phyloP scores from a whole-genome alignment of 805 yeast species.

The Kodamaea neixiangensis region DNA sequence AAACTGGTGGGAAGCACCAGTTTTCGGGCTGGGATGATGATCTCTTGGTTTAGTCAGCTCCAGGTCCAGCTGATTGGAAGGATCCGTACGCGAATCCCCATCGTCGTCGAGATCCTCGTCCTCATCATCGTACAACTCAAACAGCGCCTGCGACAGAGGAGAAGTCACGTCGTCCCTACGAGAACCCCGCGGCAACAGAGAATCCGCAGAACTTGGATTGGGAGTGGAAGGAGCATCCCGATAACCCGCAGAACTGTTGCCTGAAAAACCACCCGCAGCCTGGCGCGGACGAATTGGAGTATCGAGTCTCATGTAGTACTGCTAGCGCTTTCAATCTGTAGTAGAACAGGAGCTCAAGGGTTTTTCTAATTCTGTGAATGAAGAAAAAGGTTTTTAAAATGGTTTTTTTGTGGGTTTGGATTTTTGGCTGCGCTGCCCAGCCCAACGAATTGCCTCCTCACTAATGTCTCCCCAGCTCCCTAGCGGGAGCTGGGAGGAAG shows the following conservation, averaged over 20 bases:
- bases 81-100: neutral
- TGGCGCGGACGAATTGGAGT: neutral
- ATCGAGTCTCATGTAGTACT: neutral
- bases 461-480: no score
- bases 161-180: neutral
- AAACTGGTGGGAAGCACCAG: neutral
- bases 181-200: neutral
- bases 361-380: neutral
- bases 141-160: conserved; percentile 9
- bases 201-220: neutral
- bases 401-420: neutral
- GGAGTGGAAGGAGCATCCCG: neutral
- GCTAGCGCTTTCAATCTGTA: neutral
- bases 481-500: no score
- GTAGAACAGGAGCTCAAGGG: neutral
- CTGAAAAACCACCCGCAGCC: neutral
- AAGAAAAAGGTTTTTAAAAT: no score
- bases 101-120: neutral
- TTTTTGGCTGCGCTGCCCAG: neutral
- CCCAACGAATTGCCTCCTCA: no score
- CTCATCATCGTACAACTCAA: conserved; percentile 13
- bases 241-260: neutral
- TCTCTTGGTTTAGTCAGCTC: neutral
- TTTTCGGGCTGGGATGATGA: neutral
- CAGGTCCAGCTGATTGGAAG: neutral